These are phyloP conservation scores for Aspergillus awamori DNA, from an alignment of 2,329 filamentous ascomycete genomes.

Conservation along the genomic window DNA sequence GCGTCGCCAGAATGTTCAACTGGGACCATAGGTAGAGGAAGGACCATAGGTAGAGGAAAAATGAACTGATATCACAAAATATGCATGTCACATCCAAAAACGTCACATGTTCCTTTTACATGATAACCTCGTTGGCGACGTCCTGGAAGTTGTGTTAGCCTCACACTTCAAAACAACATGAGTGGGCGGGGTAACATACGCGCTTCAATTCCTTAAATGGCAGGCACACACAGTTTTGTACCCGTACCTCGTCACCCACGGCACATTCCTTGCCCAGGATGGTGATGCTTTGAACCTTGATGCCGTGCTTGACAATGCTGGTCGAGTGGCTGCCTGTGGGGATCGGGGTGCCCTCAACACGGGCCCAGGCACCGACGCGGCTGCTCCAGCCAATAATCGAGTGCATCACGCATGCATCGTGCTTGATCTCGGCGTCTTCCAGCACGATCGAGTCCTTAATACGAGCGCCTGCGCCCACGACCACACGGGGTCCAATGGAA, in stretches of 20 bases:
- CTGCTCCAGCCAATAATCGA: constrained; percentile 97
- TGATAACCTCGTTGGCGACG: constrained; percentile 71
- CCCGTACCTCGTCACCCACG: constrained; percentile 89
- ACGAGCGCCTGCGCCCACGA: constrained; percentile 82
- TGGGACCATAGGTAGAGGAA: neutral
- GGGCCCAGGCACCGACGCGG: constrained; percentile 94
- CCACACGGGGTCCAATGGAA: constrained; percentile 86
- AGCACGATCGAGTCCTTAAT: constrained; percentile 96
- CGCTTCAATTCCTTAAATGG: constrained; percentile 98
- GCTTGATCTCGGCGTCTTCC: constrained; percentile 93
- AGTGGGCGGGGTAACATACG: constrained; percentile 57
- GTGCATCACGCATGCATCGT: constrained; percentile 93
- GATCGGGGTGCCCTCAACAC: constrained; percentile 92
- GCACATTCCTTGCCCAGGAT: constrained; percentile 95
- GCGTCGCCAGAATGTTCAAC: neutral
- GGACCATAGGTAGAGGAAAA: neutral
- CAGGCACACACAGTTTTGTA: constrained; percentile 97
- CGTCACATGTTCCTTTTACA: constrained; percentile 61
- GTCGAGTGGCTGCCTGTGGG: constrained; percentile 86
- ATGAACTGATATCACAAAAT: neutral
- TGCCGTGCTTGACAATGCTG: constrained; percentile 93
- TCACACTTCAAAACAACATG: neutral
- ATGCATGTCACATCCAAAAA: neutral
- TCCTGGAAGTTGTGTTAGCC: constrained; percentile 30
- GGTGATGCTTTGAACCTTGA: constrained; percentile 98